A percentile compares a stretch with the other conserved stretches of the same genome.
Evolutionary conservation across 768 basidiomycete species (phyloP).

Genomic region (Dioszegia aurantiaca): DNA sequence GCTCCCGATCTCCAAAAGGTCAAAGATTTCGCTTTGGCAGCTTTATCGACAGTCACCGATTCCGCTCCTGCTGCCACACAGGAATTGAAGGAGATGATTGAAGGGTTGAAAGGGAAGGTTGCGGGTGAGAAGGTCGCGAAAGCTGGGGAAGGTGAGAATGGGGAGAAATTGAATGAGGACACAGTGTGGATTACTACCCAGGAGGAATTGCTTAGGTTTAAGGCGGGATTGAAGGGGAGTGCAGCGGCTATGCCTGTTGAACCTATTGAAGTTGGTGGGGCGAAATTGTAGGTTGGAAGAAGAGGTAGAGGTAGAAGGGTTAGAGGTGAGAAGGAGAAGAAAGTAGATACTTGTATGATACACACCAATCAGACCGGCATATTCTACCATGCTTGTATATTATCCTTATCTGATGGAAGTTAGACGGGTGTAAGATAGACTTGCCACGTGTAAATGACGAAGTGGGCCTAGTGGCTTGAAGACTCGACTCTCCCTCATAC

Average conservation of each 20-base stretch:
- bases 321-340: neutral
- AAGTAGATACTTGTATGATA: neutral
- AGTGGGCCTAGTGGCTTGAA: too few relatives aligned
- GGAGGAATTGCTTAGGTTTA: constrained; percentile 67
- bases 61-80: constrained; percentile 55
- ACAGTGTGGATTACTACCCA: constrained; percentile 59
- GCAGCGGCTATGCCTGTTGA: constrained; percentile 65
- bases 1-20: constrained; percentile 65
- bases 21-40: constrained; percentile 62
- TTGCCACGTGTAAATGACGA: too few relatives aligned
- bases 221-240: constrained; percentile 59
- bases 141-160: constrained; percentile 53
- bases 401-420: too few relatives aligned
- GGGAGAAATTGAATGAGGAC: constrained; percentile 54
- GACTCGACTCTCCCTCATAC: too few relatives aligned
- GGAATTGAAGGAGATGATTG: constrained; percentile 60
- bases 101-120: constrained; percentile 54
- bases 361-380: neutral
- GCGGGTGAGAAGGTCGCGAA: constrained; percentile 55
- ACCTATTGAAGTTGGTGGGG: constrained; percentile 28
- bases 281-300: constrained; percentile 25
- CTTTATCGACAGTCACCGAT: constrained; percentile 46
- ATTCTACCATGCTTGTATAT: too few relatives aligned
- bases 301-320: neutral
- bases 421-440: too few relatives aligned